Percentiles rank a stretch among this genome's conserved stretches.
Conservation (phyloP, 441 rosid genomes). For the Erysimum pusillum region DNA sequence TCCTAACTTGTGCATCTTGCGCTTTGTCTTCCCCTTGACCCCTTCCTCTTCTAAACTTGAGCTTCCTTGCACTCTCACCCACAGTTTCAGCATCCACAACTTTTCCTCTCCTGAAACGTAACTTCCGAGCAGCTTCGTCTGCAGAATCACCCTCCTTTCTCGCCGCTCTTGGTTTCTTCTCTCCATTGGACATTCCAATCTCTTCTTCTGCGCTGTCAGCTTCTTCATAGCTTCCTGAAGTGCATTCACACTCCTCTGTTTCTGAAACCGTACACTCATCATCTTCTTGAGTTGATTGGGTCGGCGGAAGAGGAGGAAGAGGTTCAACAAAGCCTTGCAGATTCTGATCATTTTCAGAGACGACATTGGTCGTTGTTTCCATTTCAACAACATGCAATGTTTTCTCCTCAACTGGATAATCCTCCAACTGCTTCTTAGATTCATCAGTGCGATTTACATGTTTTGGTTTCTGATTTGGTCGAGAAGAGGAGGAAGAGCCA, state of each 20-base stretch:
- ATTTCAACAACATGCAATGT: constrained; percentile 65
- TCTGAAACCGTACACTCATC: constrained; percentile 56
- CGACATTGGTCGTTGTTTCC: constrained; percentile 31
- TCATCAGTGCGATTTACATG: constrained; percentile 37
- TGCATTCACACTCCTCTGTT: constrained; percentile 52
- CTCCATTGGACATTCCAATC: constrained; percentile 52
- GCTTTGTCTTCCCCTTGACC: constrained; percentile 51
- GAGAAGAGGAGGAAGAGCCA: constrained; percentile 40
- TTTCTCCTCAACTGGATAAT: constrained; percentile 60
- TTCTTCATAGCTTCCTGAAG: constrained; percentile 51
- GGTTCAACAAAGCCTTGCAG: constrained; percentile 49
- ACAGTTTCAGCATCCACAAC: constrained; percentile 62
- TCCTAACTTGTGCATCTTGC: constrained; percentile 51
- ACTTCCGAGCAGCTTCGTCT: constrained; percentile 57
- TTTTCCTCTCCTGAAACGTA: constrained; percentile 78
- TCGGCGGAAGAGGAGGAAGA: constrained; percentile 46
- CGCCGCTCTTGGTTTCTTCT: constrained; percentile 40
- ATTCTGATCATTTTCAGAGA: constrained; percentile 53
- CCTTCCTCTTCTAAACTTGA: constrained; percentile 76
- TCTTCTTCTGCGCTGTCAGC: constrained; percentile 50
- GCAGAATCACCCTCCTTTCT: constrained; percentile 48
- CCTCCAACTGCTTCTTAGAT: constrained; percentile 41
- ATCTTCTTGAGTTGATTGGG: constrained; percentile 51
- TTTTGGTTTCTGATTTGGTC: constrained; percentile 50
- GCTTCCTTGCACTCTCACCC: constrained; percentile 68